Base-by-base conservation (phyloP, 2,329 filamentous ascomycete species). In the Verticillium nonalfalfae region DNA sequence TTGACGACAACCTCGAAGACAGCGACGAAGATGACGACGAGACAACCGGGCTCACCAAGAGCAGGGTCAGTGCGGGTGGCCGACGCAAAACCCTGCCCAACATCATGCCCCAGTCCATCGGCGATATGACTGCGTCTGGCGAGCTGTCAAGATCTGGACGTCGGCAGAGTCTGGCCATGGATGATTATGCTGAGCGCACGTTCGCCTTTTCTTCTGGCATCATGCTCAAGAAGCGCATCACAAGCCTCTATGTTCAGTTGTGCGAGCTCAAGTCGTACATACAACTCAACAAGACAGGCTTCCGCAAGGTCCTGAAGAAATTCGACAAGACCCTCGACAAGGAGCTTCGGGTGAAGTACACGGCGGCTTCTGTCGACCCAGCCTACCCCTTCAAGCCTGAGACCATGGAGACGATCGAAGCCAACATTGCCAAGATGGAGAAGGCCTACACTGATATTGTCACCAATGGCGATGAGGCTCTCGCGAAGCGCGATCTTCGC, bases 191-290 rank as follows among this genome's bases (percentile, higher is more conserved):
- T 58, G 92, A 96, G 67, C 88, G 91, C 66, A 85, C 86, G 4
- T 82, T 92, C 63, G 70, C 84, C 15, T 85, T 83, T 69, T 85
- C 83, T 56, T 86, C 89, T 1, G 85, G 85, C 33, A 90, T 98
- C 66, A 94, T 93, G 69, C 78, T 99, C 65, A 98, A 98, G 82
- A 97, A 97, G 79, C 87, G 93, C 60, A 89, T 92, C 60, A 87
- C 96, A 66, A 87, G 87, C 71, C 81, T 93, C 63, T 99, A 97
- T 72, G 95, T 99, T 56, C 90, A 91, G 66, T 80, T 98, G 18
- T 97, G 94, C 77, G 95, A 97, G 74, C 85, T 99, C 69, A 96
- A 97, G 72, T 98, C 94, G 1, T 99, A 93, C 71, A 88, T 93
- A 60, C 94, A 98, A 77, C 85, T 99, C 65, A 99, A 99, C 81